Percentiles rank a stretch among this genome's conserved stretches.
phyloP scores from a whole-genome alignment of 805 yeast genomes.

The Starmera amethionina region DNA sequence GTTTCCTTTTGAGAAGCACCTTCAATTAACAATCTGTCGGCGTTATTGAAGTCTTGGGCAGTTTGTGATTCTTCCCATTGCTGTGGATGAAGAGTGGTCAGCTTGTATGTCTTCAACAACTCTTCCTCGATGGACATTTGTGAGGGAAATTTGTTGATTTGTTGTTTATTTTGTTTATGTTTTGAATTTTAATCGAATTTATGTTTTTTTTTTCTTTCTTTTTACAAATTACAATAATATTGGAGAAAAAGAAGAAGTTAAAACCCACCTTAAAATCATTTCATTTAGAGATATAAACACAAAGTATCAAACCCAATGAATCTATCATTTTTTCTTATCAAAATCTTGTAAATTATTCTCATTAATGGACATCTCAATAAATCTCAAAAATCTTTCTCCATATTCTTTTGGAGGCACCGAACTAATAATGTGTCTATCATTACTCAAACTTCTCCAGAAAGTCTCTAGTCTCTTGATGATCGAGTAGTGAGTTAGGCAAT shows the following conservation, averaged over 20 bases:
- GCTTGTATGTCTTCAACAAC: constrained; percentile 30
- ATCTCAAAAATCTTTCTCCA: constrained; percentile 74
- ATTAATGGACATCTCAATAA: constrained; percentile 39
- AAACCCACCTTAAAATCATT: too few species aligned
- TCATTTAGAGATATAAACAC: too few species aligned
- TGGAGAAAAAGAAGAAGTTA: too few species aligned
- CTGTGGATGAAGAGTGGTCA: constrained; percentile 32
- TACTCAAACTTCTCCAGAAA: constrained; percentile 65
- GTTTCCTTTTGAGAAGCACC: constrained; percentile 5
- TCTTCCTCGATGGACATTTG: constrained; percentile 13
- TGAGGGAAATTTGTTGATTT: neutral
- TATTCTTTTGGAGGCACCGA: constrained; percentile 89
- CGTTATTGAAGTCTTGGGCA: neutral
- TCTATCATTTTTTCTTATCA: neutral
- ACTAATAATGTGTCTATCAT: constrained; percentile 62
- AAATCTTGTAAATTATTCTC: constrained; percentile 8
- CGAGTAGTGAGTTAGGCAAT: constrained; percentile 79
- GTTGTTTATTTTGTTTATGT: neutral
- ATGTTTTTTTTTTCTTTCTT: neutral
- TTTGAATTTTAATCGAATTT: neutral
- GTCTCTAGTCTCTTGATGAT: constrained; percentile 75
- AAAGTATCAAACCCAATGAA: neutral
- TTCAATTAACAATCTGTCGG: neutral
- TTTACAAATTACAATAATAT: too few species aligned
- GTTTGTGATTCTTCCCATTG: constrained; percentile 21